Base-by-base conservation (phyloP, 2,329 filamentous ascomycete species). In the Grosmannia huntii region DNA sequence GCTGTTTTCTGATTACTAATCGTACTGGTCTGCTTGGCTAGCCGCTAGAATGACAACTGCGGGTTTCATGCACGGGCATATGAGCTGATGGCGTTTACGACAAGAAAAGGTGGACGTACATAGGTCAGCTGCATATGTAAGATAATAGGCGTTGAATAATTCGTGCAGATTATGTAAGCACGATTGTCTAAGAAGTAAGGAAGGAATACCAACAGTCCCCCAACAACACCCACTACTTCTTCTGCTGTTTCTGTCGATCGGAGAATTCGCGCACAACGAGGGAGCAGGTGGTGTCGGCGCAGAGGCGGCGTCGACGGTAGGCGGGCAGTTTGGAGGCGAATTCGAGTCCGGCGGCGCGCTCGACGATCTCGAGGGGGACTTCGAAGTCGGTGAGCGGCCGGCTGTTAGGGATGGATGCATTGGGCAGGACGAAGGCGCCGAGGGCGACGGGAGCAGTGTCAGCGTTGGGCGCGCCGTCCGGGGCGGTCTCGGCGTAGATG, bases 391-490 rank as follows among this genome's bases (percentile, higher is more conserved):
- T 78, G 65, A 99, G 76, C 55, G 88, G 89, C 76, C 94, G 96
- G 61, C 84, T 79, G 71, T 96, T 99, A 44, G 87, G 77, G 65
- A 99, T 99, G 21, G 75, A 78, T 2, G 90, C 90, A 70, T 99
- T 99, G 19, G 94, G 94, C 66, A 99, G 78, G 57, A 99, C 92
- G 68, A 99, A 99, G 9, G 94, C 94, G 52, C 89, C 94, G 41
- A 99, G 75, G 36, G 90, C 90, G 38, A 99, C 94, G 62, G 86
- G 86, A 11, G 68, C 72, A 1, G 72, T 72, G 31, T 33, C 31
- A 1, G 72, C 74, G 2, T 87, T 88, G 67, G 96, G 89, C 14
- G 25, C 33, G 11, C 41, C 77, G 11, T 69, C 71, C 2, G 72
- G 74, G 4, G 87, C 89, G 67, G 96, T 90, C 74, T 99, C 94